Percentiles rank a stretch among this genome's conserved stretches.
Evolutionary conservation across 1,284 basidiomycete genomes (phyloP).

Genomic region (Ustilago xerochloae): DNA sequence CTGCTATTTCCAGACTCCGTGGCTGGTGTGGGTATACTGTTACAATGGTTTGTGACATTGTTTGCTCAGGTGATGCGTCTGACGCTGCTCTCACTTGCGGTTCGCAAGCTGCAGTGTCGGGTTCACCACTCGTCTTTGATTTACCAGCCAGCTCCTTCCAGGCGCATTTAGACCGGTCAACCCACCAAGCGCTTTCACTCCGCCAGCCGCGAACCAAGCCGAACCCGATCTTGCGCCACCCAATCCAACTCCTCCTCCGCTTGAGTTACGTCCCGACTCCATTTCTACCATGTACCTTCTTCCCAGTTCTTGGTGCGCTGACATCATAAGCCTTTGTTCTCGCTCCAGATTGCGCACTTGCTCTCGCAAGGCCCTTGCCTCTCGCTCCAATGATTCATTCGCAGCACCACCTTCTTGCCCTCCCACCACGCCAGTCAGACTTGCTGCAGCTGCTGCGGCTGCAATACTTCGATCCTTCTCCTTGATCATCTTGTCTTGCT

Average conservation of each 20-base stretch:
- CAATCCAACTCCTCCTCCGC: constrained; percentile 25
- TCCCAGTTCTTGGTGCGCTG: constrained; percentile 47
- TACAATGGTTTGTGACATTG: neutral
- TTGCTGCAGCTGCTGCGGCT: constrained; percentile 16
- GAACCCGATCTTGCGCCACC: constrained; percentile 11
- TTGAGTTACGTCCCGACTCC: constrained; percentile 42
- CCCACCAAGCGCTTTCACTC: constrained; percentile 28
- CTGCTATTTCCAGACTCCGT: neutral
- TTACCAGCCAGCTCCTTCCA: constrained; percentile 34
- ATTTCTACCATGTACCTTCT: constrained; percentile 48
- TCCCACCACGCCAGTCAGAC: constrained; percentile 12
- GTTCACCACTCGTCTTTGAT: constrained; percentile 30
- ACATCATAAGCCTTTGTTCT: constrained; percentile 55
- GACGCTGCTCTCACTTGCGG: constrained; percentile 6
- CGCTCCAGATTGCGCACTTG: constrained; percentile 28
- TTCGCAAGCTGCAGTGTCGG: constrained; percentile 36
- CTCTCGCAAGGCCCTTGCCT: constrained; percentile 30
- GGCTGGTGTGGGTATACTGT: constrained; percentile 1
- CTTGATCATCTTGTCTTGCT: constrained; percentile 75
- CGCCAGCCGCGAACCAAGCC: constrained; percentile 31
- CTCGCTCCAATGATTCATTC: constrained; percentile 33
- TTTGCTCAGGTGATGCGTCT: neutral
- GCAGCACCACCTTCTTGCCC: constrained; percentile 9
- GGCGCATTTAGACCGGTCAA: constrained; percentile 32
- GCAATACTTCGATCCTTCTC: constrained; percentile 51